Evolutionary conservation across 192 early-diverging fungal species (phyloP), one percentile per base, ranked within the genome.

Genomic region (Spizellomyces sp.): DNA sequence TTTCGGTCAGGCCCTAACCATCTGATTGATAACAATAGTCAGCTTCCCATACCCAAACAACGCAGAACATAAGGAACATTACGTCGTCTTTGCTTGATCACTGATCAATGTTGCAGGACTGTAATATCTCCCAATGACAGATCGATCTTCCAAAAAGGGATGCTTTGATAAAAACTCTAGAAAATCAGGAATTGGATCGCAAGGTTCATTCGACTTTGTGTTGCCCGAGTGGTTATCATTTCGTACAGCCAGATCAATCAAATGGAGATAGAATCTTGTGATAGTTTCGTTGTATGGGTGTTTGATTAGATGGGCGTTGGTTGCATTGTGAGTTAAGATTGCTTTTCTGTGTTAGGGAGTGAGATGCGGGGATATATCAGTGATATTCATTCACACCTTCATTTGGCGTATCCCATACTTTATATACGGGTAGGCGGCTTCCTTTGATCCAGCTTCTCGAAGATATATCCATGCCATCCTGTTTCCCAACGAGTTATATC

Each of bases 401-500:
- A 36, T 36, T 36, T 36, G 27, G 27, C 27, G 45, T 54, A 65
- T 27, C 44, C 14, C 22, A 36, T 77, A 79, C 78, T 52, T 70
- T 22, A 79, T 59, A 9, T 48, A 19, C 8, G 48, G 58, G 54
- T 52, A 77, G 8, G 66, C 74, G 42, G 60, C 64, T 43, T 77
- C 70, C 46, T 52, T 43, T 15, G 43, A n/a, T 12, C 21, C 45
- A 15, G 48, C 14, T 19, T 76, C 74, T 9, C 22, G 19, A 5
- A 80, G 64, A 57, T 80, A 80, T 44, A 66, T 80, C 79, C 79
- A 80, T 7, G 79, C 79, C 79, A 80, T 75, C 47, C 79, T 74
- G 14, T 42, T n/a, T 41, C 9, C 9, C 65, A 54, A 57, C 4
- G 14, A 14, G 62, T 45, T 64, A 45, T 36, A 9, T 3, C 2